These are phyloP conservation scores for Malbranchea cinnamomea DNA, from an alignment of 2,329 filamentous ascomycete species.

Conservation along the genomic window DNA sequence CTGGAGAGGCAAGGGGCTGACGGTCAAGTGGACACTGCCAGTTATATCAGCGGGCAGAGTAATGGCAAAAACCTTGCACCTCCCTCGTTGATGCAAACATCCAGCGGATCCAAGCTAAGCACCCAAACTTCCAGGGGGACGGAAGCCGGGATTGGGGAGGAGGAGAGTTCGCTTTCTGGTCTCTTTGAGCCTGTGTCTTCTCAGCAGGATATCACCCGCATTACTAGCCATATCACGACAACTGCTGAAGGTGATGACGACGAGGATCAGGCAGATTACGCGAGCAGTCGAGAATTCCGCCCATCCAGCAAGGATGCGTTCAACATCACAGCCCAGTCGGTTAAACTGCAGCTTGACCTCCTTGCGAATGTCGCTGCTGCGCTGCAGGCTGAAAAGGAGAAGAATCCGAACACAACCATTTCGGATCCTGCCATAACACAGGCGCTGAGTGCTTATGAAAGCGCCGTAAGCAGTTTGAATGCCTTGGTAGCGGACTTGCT, in stretches of 20 bases:
- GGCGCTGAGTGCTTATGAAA: slow-evolving; percentile 73
- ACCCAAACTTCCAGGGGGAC: slow-evolving; percentile 33
- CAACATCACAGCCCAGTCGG: slow-evolving; percentile 92
- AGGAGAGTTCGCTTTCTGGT: slow-evolving; percentile 37
- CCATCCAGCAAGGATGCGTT: slow-evolving; percentile 76
- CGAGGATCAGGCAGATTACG: slow-evolving; percentile 68
- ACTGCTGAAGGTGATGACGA: slow-evolving; percentile 49
- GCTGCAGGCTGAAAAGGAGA: slow-evolving; percentile 53
- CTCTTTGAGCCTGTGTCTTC: slow-evolving; percentile 42
- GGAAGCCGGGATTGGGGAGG: slow-evolving; percentile 37
- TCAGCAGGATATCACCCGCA: slow-evolving; percentile 33
- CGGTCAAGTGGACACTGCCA: slow-evolving; percentile 23
- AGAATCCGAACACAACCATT: slow-evolving; percentile 56
- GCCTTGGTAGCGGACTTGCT: slow-evolving; percentile 72
- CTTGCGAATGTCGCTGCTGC: slow-evolving; percentile 75
- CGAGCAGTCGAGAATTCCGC: slow-evolving; percentile 58
- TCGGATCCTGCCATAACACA: slow-evolving; percentile 62
- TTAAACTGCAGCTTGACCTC: slow-evolving; percentile 80
- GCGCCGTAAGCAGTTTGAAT: slow-evolving; percentile 75
- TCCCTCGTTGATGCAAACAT: slow-evolving; percentile 19
- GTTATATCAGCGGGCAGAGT: slow-evolving; percentile 17
- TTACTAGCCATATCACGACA: slow-evolving; percentile 35
- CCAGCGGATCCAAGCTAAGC: slow-evolving; percentile 32
- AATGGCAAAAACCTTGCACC: slow-evolving; percentile 24
- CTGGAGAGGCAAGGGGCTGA: slow-evolving; percentile 37